Evolutionary conservation across 176 grass and related monocot species (phyloP).

Genomic region (Bolboschoenus planiculmis): DNA sequence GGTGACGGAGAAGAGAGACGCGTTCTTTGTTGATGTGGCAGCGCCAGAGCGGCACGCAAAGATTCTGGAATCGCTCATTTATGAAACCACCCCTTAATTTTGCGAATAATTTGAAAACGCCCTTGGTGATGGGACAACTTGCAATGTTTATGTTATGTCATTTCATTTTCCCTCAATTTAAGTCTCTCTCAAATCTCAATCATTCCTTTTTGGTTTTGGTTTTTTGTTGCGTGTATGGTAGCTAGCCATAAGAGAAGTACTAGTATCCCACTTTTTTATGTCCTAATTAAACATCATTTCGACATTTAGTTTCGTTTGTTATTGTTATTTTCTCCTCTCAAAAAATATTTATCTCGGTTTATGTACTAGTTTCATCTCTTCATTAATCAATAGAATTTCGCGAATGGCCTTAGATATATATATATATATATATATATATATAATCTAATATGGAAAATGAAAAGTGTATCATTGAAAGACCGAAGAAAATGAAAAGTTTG

Average conservation of each 20-base stretch:
- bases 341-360: background rate
- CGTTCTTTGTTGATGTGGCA: background rate
- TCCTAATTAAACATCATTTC: too few species aligned
- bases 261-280: too few species aligned
- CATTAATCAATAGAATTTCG: background rate
- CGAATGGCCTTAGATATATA: background rate
- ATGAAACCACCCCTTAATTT: background rate
- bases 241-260: too few species aligned
- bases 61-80: constrained; percentile 2
- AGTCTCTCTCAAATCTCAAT: background rate
- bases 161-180: background rate
- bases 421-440: too few species aligned
- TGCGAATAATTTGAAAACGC: background rate
- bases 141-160: background rate
- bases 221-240: background rate
- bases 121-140: background rate
- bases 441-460: background rate
- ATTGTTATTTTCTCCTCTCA: background rate
- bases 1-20: background rate
- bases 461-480: background rate
- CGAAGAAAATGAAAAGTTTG: background rate
- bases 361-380: background rate
- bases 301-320: too few species aligned
- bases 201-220: background rate
- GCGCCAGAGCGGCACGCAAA: constrained; percentile 5